Evolutionary conservation across 2,329 filamentous ascomycete species (phyloP), one percentile per base, ranked within the genome.

Genomic region (Aspergillus sp.): DNA sequence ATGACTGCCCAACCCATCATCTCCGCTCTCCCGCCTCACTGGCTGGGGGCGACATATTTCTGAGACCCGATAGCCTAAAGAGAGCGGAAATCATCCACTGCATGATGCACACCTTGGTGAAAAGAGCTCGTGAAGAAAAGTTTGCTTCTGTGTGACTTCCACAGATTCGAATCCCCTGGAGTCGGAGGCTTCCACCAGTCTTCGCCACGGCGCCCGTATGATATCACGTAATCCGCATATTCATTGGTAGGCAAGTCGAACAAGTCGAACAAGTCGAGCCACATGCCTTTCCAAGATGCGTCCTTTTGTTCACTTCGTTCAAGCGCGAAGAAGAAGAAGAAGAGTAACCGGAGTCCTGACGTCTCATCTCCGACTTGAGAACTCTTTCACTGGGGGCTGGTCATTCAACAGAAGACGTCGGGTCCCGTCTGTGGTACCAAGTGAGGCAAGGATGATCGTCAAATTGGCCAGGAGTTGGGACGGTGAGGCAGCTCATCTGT

Each of bases 1-100:
- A 77, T 77, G 72, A 64, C 66, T 76, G 74, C 75, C 75, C 75
- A 77, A 77, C 73, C 64, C 62, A 59, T 59, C 60, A 54, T 56
- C 34, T 53, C 43, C 48, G 22, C 19, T 48, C 28, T n/a, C 31
- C 34, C 47, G 49, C 56, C 38, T 61, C 38, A 64, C 58, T 59
- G 59, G 54, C 46, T 38, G 45, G n/a, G n/a, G 17, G 7, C 19
- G 13, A 13, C 22, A 34, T 7, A 34, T 41, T 34, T 7, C 46
- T 49, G 46, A 41, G 34, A 41, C 30, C 54, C 31, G 19, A 41
- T 43, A 13, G 11, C 53, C 30, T 30, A 30, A 50, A 41, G 22
- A 17, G 19, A 34, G 19, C 52, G 23, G 30, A 48, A 41, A 50
- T 30, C 23, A 41, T 46, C 38, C 30, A 23, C 45, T 47, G 45